These are phyloP conservation scores for Cladosporium halotolerans DNA, from an alignment of 2,329 filamentous ascomycete species.

Conservation along the genomic window DNA sequence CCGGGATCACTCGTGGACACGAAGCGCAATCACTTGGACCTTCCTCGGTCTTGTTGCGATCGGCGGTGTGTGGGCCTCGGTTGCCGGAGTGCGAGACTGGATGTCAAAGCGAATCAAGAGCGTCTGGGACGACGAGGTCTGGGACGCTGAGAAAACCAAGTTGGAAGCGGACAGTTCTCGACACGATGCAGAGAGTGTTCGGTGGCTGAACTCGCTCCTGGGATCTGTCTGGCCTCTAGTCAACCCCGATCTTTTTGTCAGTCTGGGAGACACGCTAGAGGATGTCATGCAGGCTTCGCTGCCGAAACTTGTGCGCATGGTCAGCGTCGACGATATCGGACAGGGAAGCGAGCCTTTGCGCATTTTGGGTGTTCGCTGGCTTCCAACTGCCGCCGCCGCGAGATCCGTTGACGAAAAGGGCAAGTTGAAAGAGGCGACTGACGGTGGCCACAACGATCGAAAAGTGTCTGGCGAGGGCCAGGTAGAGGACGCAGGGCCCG, in stretches of 20 bases:
- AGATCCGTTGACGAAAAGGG: constrained; percentile 55
- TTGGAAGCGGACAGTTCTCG: constrained; percentile 43
- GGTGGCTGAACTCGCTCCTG: constrained; percentile 66
- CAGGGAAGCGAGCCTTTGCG: constrained; percentile 67
- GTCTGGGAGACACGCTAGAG: constrained; percentile 63
- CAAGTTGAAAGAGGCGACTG: constrained; percentile 44
- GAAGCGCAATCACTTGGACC: constrained; percentile 13
- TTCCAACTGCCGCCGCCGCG: constrained; percentile 64
- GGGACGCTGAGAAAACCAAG: constrained; percentile 56
- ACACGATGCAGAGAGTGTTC: constrained; percentile 56
- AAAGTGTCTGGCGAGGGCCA: constrained; percentile 42
- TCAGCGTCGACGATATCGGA: constrained; percentile 68
- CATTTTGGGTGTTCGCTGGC: constrained; percentile 65
- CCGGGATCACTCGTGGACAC: background rate
- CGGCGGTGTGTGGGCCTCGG: constrained; percentile 19
- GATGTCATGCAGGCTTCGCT: constrained; percentile 75
- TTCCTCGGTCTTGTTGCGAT: constrained; percentile 13
- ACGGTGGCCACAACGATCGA: constrained; percentile 46
- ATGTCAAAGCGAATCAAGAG: constrained; percentile 54
- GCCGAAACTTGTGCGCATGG: constrained; percentile 64
- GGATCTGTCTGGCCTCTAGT: constrained; percentile 66
- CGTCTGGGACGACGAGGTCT: constrained; percentile 63
- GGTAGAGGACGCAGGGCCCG: constrained; percentile 30
- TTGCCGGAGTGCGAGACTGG: constrained; percentile 45
- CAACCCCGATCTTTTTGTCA: constrained; percentile 67